A percentile compares a stretch with the other conserved stretches of the same genome.
These are phyloP conservation scores for Nannizziopsis arthrosporioides DNA, from an alignment of 2,329 filamentous ascomycete species.

Conservation along the genomic window DNA sequence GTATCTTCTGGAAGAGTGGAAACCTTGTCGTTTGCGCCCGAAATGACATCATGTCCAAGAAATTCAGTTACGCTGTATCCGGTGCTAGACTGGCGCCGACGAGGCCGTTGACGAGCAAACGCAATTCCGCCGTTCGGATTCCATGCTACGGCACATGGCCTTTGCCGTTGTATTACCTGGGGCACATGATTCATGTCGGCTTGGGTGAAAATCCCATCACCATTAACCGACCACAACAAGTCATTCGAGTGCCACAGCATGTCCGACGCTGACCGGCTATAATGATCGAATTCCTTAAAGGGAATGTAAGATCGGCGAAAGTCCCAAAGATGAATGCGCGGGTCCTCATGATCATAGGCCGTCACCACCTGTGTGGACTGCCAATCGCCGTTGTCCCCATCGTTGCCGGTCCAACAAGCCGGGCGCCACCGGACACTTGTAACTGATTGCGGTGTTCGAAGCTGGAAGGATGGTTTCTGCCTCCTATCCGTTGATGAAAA, in stretches of 20 bases:
- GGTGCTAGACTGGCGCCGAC: conserved; percentile 30
- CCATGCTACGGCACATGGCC: conserved; percentile 46
- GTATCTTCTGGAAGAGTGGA: conserved; percentile 47
- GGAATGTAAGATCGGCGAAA: conserved; percentile 51
- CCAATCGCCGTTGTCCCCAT: conserved; percentile 42
- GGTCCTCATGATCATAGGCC: conserved; percentile 50
- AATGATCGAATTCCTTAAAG: conserved; percentile 48
- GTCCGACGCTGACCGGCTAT: conserved; percentile 45
- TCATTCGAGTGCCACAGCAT: conserved; percentile 54
- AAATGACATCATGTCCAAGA: conserved; percentile 25
- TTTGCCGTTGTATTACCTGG: conserved; percentile 47
- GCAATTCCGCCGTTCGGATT: conserved; percentile 48
- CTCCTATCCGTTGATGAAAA: conserved; percentile 45
- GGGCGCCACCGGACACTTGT: conserved; percentile 53
- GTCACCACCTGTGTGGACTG: conserved; percentile 53
- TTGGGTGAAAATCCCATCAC: conserved; percentile 51
- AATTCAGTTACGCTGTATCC: conserved; percentile 31
- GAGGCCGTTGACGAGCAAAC: conserved; percentile 42
- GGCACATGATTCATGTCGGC: conserved; percentile 50
- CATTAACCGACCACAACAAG: conserved; percentile 52
- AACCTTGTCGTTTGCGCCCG: conserved; percentile 32
- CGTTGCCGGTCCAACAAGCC: conserved; percentile 44
- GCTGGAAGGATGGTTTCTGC: conserved; percentile 47
- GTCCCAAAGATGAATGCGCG: conserved; percentile 53
- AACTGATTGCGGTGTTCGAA: conserved; percentile 51